A percentile compares a stretch with the other conserved stretches of the same genome.
phyloP scores from a whole-genome alignment of 805 yeast species.

The Candida railenensis region DNA sequence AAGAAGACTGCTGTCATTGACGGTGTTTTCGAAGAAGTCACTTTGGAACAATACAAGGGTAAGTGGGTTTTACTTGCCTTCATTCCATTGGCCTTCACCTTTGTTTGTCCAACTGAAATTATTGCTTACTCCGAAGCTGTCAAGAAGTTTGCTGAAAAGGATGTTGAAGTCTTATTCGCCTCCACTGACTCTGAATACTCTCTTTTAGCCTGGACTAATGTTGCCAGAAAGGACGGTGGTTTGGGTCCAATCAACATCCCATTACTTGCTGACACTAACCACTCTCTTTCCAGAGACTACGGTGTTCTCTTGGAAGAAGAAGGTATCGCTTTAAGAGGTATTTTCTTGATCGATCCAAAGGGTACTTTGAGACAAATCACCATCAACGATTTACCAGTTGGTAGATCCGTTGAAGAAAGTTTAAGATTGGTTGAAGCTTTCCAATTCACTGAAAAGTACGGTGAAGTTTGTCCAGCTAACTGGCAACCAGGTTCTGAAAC shows the following conservation, averaged over 20 bases:
- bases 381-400: slow-evolving; percentile 98
- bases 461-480: slow-evolving; percentile 99
- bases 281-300: slow-evolving; percentile 89
- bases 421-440: slow-evolving; percentile 97
- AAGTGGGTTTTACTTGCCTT: slow-evolving; percentile 97
- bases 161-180: slow-evolving; percentile 88
- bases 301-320: slow-evolving; percentile 96
- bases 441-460: slow-evolving; percentile 99
- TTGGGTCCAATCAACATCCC: slow-evolving; percentile 94
- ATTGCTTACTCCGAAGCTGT: slow-evolving; percentile 97
- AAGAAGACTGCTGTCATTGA: slow-evolving; percentile 96
- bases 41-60: slow-evolving; percentile 94
- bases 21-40: slow-evolving; percentile 93
- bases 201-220: slow-evolving; percentile 96
- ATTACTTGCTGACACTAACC: slow-evolving; percentile 95
- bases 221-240: slow-evolving; percentile 96
- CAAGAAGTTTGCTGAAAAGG: slow-evolving; percentile 83
- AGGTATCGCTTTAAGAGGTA: slow-evolving; percentile 97
- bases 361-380: slow-evolving; percentile 95
- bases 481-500: slow-evolving; percentile 87
- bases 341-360: slow-evolving; percentile 95
- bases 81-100: slow-evolving; percentile 98
- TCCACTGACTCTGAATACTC: slow-evolving; percentile 99
- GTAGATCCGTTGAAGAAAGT: slow-evolving; percentile 98
- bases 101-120: slow-evolving; percentile 99